These are phyloP conservation scores for Cryptococcus jaspeensis DNA, from an alignment of 1,284 basidiomycete genomes.

Conservation along the genomic window DNA sequence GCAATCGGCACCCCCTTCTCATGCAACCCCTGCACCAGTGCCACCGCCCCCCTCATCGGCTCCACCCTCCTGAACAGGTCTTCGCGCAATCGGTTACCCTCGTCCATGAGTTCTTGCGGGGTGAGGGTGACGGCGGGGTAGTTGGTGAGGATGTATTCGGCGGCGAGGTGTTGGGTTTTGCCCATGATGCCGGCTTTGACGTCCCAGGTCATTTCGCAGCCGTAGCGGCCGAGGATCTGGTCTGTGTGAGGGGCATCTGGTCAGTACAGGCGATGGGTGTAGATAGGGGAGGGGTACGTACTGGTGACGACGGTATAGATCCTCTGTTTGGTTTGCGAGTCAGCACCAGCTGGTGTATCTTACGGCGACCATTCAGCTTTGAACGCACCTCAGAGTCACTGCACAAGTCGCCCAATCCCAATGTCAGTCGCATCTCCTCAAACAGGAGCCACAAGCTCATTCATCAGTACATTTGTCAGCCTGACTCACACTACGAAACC, in stretches of 20 bases:
- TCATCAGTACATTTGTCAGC: neutral
- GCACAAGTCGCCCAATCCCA: neutral
- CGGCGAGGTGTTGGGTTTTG: constrained; percentile 42
- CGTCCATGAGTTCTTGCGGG: constrained; percentile 46
- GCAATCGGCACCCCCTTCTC: constrained; percentile 48
- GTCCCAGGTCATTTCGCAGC: constrained; percentile 48
- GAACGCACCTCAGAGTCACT: constrained; percentile 37
- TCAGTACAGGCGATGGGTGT: neutral
- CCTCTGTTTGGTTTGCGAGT: constrained; percentile 23
- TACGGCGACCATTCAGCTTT: too few relatives aligned
- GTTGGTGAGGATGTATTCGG: constrained; percentile 41
- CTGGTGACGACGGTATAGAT: constrained; percentile 46
- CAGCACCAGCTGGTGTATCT: constrained; percentile 1
- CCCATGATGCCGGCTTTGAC: constrained; percentile 52
- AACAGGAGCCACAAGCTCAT: too few relatives aligned
- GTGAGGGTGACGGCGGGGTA: constrained; percentile 45
- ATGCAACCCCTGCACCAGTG: constrained; percentile 44
- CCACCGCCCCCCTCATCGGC: constrained; percentile 48
- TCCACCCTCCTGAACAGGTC: constrained; percentile 44
- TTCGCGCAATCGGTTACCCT: constrained; percentile 45
- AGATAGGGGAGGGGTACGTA: constrained; percentile 6
- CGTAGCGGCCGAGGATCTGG: constrained; percentile 47
- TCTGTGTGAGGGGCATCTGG: constrained; percentile 23
- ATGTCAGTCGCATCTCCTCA: too few relatives aligned
- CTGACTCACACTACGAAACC: too few relatives aligned